Base-by-base conservation (phyloP, 129 eudicot genomes). In the Flaveria linearis region DNA sequence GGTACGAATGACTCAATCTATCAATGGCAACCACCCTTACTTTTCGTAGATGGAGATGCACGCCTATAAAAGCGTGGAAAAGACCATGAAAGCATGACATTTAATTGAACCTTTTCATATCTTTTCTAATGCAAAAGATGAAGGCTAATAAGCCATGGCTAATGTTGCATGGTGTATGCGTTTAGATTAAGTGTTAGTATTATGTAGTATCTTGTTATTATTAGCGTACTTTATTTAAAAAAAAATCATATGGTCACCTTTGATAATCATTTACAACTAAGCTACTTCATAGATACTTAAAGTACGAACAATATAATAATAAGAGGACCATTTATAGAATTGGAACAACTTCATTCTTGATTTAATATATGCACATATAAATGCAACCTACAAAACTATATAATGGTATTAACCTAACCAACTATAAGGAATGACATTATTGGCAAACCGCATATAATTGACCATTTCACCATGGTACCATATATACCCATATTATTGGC, bases 401-500 rank as follows among this genome's bases (percentile, higher is more conserved):
- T 80, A 80, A 80, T 74, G 84, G 71, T 49, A 15, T 67, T 67
- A 68, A 68, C 84, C 76, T 80, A 80, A 74, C 84, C 84, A 80
- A 80, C 80, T 69, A 69, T 67, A 15, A 36, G 69, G 70, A 67
- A 26, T 30, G 61, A 28, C 69, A 66, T 42, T 73, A 80, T 80
- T 80, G 84, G 64, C 71, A 80, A 80, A 80, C 67, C 75, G 56
- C 52, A 23, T 53, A 23, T 51, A 25, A 75, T 74, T 80, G 80
- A 80, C 84, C 14, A 67, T 41, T 53, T 43, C 13, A 49, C 43
- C 25, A 80, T 65, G 68, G 43, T 73, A 73, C 28, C 47, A 80
- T 72, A 69, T 69, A 73, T 65, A 53, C 74, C 69, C 74, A 80
- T 74, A 80, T 74, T 68, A 80, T 74, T 68, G 84, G 84, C 80